Evolutionary conservation across 495 filamentous ascomycete species (phyloP), one percentile per base, ranked within the genome.

Genomic region (Lepidopterella palustris): DNA sequence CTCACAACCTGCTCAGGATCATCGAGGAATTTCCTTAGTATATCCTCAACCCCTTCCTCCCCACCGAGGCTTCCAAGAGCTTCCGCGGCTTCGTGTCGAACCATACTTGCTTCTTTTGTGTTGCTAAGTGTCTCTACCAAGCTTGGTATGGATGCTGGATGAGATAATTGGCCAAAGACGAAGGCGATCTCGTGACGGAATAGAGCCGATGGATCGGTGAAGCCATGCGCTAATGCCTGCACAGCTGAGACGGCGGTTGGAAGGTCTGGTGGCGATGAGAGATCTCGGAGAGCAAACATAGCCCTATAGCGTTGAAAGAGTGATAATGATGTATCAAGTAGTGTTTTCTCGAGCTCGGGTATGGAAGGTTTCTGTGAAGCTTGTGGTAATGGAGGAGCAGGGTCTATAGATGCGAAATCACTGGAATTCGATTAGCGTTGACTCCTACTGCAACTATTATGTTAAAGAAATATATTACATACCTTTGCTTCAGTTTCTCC

Each of bases 111-210:
- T 73, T 99, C 93, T 31, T 86, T 76, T 45, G 82, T 76, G 70
- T 97, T 79, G 65, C 89, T 86, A 49, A 97, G 78, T 0, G 86
- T 84, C 40, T 81, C 82, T 25, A 88, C 85, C 18, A 99, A 82
- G 57, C 87, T 89, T 8, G 93, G 90, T 66, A 99, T 95, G 0
- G 88, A 93, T n/a, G 92, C 91, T 0, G 95, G 93, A 70, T 97
- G 92, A 53, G 87, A 88, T 25, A 99, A 80, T 68, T 99, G 95
- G 23, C 93, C 93, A 65, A 97, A 99, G 10, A 99, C 92, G 69
- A 99, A 99, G 10, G 95, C 93, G 65, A 97, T 88, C 70, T 99
- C 93, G 73, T 99, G 93, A 59, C 93, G 82, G 79, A 99, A 97
- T n/a, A 99, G 83, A 20, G 91, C 90, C 42, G 90, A 95, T 9